phyloP scores from a whole-genome alignment of 768 basidiomycete genomes.

The Mycena capillaripes region DNA sequence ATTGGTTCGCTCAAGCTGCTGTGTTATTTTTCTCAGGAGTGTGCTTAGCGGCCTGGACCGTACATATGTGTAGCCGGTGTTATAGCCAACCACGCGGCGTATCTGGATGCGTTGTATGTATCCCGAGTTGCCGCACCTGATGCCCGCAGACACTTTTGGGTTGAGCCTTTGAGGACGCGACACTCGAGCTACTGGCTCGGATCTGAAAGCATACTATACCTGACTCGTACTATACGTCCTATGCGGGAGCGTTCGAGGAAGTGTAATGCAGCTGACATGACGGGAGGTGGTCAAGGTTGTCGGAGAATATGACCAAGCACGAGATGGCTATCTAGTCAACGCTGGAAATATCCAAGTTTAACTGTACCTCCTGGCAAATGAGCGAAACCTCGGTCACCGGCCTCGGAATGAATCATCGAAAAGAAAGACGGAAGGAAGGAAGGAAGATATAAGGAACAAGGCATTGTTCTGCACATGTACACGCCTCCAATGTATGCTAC shows the following conservation, averaged over 20 bases:
- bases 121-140: slow-evolving; percentile 49
- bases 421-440: no score
- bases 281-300: slow-evolving; percentile 5
- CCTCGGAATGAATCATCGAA: no score
- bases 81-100: slow-evolving; percentile 54
- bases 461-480: no score
- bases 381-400: no score
- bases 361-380: no score
- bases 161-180: slow-evolving; percentile 30
- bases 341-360: no score
- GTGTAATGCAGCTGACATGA: slow-evolving; percentile 6
- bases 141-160: slow-evolving; percentile 44
- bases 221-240: neutral
- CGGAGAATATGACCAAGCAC: neutral
- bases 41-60: no score
- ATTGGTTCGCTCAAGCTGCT: no score
- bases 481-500: no score
- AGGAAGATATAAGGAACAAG: no score
- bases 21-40: no score
- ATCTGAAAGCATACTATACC: slow-evolving; percentile 34
- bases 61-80: slow-evolving; percentile 25
- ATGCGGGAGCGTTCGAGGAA: slow-evolving; percentile 3
- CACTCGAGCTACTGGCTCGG: neutral
- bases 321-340: neutral
- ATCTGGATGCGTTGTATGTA: slow-evolving; percentile 60